phyloP scores from a whole-genome alignment of 768 basidiomycete genomes.

The Kwoniella sp. region DNA sequence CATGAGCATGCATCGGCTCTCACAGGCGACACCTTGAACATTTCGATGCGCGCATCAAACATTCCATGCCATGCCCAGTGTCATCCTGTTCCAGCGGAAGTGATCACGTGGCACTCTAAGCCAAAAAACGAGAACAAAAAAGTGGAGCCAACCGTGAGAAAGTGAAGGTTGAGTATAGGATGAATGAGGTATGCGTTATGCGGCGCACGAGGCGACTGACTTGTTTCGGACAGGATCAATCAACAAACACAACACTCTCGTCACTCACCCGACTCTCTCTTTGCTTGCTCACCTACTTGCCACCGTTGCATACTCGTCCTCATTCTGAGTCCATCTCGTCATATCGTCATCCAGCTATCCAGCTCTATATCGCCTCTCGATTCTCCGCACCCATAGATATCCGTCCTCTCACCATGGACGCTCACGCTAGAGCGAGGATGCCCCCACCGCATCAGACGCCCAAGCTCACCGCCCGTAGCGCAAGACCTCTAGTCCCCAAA shows the following conservation, averaged over 20 bases:
- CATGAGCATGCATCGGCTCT: too few relatives aligned
- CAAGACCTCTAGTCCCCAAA: constrained; percentile 19
- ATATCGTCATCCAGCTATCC: too few relatives aligned
- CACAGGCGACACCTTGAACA: too few relatives aligned
- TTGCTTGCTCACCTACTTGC: background rate
- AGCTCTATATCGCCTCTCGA: too few relatives aligned
- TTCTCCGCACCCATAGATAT: background rate
- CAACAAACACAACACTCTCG: background rate
- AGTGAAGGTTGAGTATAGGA: background rate
- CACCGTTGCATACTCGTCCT: background rate
- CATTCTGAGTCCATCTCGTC: background rate
- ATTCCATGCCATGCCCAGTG: too few relatives aligned
- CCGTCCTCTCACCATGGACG: constrained; percentile 6
- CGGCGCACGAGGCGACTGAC: constrained; percentile 17
- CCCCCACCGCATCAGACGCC: constrained; percentile 11
- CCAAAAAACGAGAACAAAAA: background rate
- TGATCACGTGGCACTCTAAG: background rate
- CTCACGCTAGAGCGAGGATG: constrained; percentile 16
- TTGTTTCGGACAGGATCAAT: constrained; percentile 24
- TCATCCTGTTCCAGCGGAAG: background rate
- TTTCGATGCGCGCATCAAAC: too few relatives aligned
- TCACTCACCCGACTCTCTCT: constrained; percentile 13
- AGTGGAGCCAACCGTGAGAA: background rate
- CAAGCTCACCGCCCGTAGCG: constrained; percentile 20
- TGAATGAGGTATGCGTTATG: background rate